Evolutionary conservation across 192 early-diverging fungal genomes (phyloP).

Genomic region (Podochytrium sp.): DNA sequence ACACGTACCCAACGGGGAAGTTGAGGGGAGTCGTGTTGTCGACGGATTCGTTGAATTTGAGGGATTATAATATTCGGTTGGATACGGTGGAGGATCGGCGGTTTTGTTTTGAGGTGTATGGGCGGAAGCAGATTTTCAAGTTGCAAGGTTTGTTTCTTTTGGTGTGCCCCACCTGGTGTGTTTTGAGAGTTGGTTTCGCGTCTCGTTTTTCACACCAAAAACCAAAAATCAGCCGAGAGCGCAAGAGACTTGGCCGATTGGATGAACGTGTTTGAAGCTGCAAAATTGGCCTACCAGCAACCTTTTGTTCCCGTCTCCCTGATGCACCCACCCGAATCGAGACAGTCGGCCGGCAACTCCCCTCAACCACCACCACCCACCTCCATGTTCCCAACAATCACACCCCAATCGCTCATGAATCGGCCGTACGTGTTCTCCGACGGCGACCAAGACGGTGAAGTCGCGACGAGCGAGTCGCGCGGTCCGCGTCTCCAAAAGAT

Average conservation of each 20-base stretch:
- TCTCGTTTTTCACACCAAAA: slow-evolving; percentile 30
- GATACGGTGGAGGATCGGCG: slow-evolving; percentile 64
- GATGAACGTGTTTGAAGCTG: slow-evolving; percentile 64
- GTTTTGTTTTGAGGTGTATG: slow-evolving; percentile 73
- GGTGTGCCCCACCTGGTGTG: no score
- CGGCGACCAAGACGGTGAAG: background rate
- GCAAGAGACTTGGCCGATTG: slow-evolving; percentile 72
- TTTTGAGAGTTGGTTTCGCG: no score
- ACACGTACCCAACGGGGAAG: slow-evolving; percentile 42
- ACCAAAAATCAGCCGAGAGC: slow-evolving; percentile 66
- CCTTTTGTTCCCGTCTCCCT: background rate
- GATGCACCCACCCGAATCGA: background rate
- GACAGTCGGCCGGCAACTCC: background rate
- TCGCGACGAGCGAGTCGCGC: background rate
- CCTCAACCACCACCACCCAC: background rate
- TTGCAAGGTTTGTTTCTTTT: slow-evolving; percentile 56
- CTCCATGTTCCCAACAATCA: background rate
- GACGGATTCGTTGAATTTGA: slow-evolving; percentile 58
- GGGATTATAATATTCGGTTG: slow-evolving; percentile 58
- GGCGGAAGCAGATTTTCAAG: slow-evolving; percentile 39
- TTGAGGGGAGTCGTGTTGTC: slow-evolving; percentile 52
- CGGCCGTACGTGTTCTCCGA: background rate
- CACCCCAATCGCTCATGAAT: background rate
- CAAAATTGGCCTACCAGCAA: slow-evolving; percentile 46
- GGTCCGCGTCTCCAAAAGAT: background rate